Base-by-base conservation (phyloP, 192 early-diverging fungal species). In the Podila epigama region DNA sequence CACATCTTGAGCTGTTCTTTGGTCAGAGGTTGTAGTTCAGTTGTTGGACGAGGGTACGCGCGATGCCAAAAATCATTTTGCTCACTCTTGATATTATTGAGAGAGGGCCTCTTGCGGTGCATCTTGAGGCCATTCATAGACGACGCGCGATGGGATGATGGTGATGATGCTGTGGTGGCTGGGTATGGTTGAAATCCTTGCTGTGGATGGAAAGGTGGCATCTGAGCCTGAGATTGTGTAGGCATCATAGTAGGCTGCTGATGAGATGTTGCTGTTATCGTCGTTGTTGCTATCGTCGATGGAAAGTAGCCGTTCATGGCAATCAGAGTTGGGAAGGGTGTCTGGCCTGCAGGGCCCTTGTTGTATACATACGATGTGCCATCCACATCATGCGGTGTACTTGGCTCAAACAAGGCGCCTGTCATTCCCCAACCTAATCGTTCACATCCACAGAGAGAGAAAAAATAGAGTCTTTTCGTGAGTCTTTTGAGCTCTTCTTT, bases 321-420 rank as follows among this genome's bases (percentile, higher is more conserved):
- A 13, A 77, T 37, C 20, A 68, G 48, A 2, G 66, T 52, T 37
- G 73, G 73, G 39, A 77, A 77, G 4, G 73, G 73, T 22, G 73
- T 77, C 41, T 68, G 73, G 36, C 73, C 73, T 25, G 66, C 73
- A 15, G 73, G 73, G 20, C 73, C 73, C 72, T 77, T 77, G 18
- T 67, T 34, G 35, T 64, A 77, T 5, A 63, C 56, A 42, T 48
- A 77, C 25, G 73, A 55, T 4, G 68, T 34, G 32, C 66, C 66
- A 27, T 68, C 61, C 10, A 35, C 41, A 2, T 39, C 55, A 12
- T 32, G 51, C 4, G 64, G 54, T n/a, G 41, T 60, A 16, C 54
- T 58, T 37, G 54, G 29, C 1, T 40, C 58, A 37, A 50, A 42
- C 0, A 36, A 42, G 13, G 29, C 40, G 5, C 29, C 55, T 25